A percentile compares a stretch with the other conserved stretches of the same genome.
These are phyloP conservation scores for Cryptosporidium sp. DNA, from an alignment of 169 alveolate genomes.

Conservation along the genomic window DNA sequence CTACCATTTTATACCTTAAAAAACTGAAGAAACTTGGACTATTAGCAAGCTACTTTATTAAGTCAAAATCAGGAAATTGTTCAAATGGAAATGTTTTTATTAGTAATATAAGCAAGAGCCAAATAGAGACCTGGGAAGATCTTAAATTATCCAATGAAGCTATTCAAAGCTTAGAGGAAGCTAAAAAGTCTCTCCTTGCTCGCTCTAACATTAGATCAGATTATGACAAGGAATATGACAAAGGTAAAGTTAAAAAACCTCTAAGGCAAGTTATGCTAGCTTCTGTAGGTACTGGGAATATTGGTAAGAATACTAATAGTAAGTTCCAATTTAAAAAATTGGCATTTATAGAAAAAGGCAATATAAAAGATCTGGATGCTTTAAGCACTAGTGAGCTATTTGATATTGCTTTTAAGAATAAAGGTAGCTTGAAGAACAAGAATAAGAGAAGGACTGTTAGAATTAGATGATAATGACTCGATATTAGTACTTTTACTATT, in stretches of 20 bases:
- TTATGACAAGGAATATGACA: slow-evolving; percentile 80
- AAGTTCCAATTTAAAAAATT: neutral
- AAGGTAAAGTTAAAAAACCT: slow-evolving; percentile 77
- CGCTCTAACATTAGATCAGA: slow-evolving; percentile 62
- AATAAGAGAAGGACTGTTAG: slow-evolving; percentile 6
- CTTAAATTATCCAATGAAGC: slow-evolving; percentile 5
- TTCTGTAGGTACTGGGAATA: neutral
- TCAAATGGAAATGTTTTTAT: neutral
- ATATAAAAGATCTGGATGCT: neutral
- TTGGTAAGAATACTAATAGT: neutral
- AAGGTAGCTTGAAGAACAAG: slow-evolving; percentile 12
- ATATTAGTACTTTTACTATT: neutral
- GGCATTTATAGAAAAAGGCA: neutral
- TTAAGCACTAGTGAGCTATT: slow-evolving; percentile 38
- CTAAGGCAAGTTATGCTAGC: neutral
- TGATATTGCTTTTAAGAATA: slow-evolving; percentile 57
- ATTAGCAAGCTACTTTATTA: neutral
- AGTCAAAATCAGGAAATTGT: neutral
- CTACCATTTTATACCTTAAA: neutral
- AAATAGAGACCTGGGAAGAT: slow-evolving; percentile 54
- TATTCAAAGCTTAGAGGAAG: slow-evolving; percentile 2
- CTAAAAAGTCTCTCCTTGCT: slow-evolving; percentile 29
- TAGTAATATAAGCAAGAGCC: neutral
- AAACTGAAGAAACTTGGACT: neutral
- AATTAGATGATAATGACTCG: neutral